These are phyloP conservation scores for Pseudozyma thailandica DNA, from an alignment of 1,284 basidiomycete species.

Conservation along the genomic window DNA sequence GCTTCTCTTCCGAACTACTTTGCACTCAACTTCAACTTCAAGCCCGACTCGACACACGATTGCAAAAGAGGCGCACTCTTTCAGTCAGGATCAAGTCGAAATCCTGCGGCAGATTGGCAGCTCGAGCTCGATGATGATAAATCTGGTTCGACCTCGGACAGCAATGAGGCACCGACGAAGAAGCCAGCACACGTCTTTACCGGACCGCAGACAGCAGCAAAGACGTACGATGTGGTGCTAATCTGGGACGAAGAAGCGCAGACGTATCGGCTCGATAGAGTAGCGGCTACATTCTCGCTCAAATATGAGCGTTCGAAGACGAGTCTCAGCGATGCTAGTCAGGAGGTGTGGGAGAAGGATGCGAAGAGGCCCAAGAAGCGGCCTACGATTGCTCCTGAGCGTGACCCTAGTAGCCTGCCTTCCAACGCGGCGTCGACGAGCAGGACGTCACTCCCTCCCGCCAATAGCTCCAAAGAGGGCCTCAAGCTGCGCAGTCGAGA, in stretches of 20 bases:
- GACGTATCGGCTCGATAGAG: conserved; percentile 23
- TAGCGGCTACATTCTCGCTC: conserved; percentile 37
- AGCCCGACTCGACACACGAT: conserved; percentile 39
- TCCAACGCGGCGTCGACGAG: no score
- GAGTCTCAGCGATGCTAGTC: conserved; percentile 18
- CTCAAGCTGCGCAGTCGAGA: conserved; percentile 11
- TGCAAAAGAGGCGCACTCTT: conserved; percentile 33
- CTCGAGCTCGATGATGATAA: conserved; percentile 35
- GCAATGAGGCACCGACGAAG: neutral
- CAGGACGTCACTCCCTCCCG: neutral
- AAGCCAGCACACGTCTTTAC: conserved; percentile 39
- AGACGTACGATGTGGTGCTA: conserved; percentile 34
- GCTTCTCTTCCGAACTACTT: conserved; percentile 22
- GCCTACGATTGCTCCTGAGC: neutral
- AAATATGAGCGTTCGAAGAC: conserved; percentile 45
- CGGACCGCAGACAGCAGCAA: conserved; percentile 27
- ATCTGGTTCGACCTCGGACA: neutral
- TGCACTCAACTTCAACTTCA: conserved; percentile 48
- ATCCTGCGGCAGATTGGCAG: conserved; percentile 33
- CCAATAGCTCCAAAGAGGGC: neutral
- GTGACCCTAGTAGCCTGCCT: no score
- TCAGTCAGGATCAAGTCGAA: conserved; percentile 11
- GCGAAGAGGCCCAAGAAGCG: conserved; percentile 12
- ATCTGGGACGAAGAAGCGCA: conserved; percentile 26
- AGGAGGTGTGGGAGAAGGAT: conserved; percentile 10